Conservation (phyloP, 495 filamentous ascomycete species). For the Lepidopterella palustris region DNA sequence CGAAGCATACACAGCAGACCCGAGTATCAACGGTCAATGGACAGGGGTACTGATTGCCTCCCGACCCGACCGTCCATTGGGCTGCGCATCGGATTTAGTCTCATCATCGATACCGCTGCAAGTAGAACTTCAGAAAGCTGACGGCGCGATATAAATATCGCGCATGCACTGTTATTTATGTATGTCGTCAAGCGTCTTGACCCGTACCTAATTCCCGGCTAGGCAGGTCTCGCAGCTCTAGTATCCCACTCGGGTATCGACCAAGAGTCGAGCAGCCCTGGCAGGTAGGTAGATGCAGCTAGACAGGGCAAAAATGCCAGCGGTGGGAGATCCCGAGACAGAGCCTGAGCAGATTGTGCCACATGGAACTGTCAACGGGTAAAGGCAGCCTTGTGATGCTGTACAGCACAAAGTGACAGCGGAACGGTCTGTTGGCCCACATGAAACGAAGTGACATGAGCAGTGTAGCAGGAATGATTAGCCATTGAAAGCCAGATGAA, state of each 20-base stretch:
- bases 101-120: constrained; percentile 6
- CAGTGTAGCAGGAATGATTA: constrained; percentile 20
- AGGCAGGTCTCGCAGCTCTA: constrained; percentile 1
- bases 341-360: not conserved
- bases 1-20: too few relatives aligned
- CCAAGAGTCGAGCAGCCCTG: too few relatives aligned
- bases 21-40: not conserved
- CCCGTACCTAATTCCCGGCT: constrained; percentile 5
- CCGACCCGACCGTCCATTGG: constrained; percentile 10
- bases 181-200: constrained; percentile 1
- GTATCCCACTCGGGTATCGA: not conserved
- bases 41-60: not conserved
- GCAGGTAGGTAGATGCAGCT: not conserved
- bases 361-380: constrained; percentile 19
- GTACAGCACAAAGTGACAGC: constrained; percentile 1
- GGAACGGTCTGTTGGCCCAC: not conserved
- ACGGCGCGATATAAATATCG: constrained; percentile 17
- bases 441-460: constrained; percentile 5
- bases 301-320: not conserved
- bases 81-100: constrained; percentile 7
- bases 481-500: constrained; percentile 1
- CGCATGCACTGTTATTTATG: constrained; percentile 9
- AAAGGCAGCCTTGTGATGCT: constrained; percentile 8
- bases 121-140: not conserved
- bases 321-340: not conserved